phyloP scores from a whole-genome alignment of 2,329 filamentous ascomycete genomes.

The Capronia americana region DNA sequence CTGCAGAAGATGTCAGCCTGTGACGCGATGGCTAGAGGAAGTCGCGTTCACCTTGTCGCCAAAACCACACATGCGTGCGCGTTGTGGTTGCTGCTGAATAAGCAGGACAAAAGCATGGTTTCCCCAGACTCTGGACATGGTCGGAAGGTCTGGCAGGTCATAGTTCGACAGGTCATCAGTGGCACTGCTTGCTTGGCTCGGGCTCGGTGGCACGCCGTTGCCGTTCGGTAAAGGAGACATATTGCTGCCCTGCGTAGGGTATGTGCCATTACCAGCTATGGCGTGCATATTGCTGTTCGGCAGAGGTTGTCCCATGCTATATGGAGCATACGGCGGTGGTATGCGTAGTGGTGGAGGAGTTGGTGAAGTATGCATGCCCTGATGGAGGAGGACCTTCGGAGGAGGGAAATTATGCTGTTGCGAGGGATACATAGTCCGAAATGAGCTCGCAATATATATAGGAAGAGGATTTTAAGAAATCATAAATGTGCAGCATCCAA shows the following conservation, averaged over 20 bases:
- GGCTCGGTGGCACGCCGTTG: slow-evolving; percentile 46
- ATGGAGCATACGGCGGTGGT: slow-evolving; percentile 24
- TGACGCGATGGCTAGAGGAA: not conserved
- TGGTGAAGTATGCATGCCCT: slow-evolving; percentile 14
- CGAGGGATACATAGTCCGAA: slow-evolving; percentile 25
- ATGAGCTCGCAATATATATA: not conserved
- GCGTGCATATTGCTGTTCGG: slow-evolving; percentile 9
- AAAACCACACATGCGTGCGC: slow-evolving; percentile 98
- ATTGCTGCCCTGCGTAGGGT: slow-evolving; percentile 40
- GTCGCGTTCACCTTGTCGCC: slow-evolving; percentile 80
- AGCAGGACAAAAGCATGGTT: slow-evolving; percentile 65
- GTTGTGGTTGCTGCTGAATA: slow-evolving; percentile 87
- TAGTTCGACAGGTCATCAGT: slow-evolving; percentile 29
- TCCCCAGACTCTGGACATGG: slow-evolving; percentile 50
- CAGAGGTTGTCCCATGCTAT: slow-evolving; percentile 20
- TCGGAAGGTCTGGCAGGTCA: slow-evolving; percentile 44
- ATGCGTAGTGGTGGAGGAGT: slow-evolving; percentile 20
- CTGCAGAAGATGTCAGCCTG: slow-evolving; percentile 53
- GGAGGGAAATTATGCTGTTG: slow-evolving; percentile 24
- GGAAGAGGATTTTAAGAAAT: not conserved
- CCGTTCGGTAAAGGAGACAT: slow-evolving; percentile 27
- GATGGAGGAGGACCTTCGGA: slow-evolving; percentile 18
- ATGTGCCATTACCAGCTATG: not conserved
- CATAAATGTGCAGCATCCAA: not conserved
- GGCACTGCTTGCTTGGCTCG: slow-evolving; percentile 44